These are phyloP conservation scores for Nematodospora valgi DNA, from an alignment of 805 yeast genomes.

Conservation along the genomic window DNA sequence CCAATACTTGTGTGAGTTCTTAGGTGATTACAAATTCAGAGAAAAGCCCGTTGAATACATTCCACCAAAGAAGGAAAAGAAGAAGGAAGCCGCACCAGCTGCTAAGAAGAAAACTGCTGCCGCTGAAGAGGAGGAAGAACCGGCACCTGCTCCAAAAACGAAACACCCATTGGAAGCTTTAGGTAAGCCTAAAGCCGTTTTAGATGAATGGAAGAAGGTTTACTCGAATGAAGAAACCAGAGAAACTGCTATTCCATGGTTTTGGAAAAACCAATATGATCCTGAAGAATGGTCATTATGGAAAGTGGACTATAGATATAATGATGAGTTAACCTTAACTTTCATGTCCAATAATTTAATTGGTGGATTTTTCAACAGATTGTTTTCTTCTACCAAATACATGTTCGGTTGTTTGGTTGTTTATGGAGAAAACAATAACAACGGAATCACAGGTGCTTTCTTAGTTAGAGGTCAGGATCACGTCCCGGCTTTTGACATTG, in stretches of 20 bases:
- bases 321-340: conserved; percentile 93
- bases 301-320: conserved; percentile 95
- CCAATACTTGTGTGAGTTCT: conserved; percentile 47
- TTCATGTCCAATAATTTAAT: conserved; percentile 98
- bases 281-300: conserved; percentile 91
- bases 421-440: conserved; percentile 97
- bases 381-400: conserved; percentile 87
- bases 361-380: conserved; percentile 98
- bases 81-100: conserved; percentile 42
- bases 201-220: conserved; percentile 94
- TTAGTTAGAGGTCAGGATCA: conserved; percentile 91
- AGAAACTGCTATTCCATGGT: conserved; percentile 91
- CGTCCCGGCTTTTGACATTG: conserved; percentile 93
- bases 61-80: conserved; percentile 76
- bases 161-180: conserved; percentile 89
- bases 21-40: conserved; percentile 52
- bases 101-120: conserved; percentile 36
- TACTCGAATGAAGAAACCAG: conserved; percentile 98
- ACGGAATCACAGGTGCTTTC: conserved; percentile 95
- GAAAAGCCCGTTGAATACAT: conserved; percentile 64
- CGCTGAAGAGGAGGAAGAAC: conserved; percentile 32
- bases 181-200: conserved; percentile 63
- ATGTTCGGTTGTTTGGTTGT: conserved; percentile 92
- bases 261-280: conserved; percentile 90
- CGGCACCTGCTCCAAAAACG: conserved; percentile 66